phyloP scores from a whole-genome alignment of 2,329 filamentous ascomycete species.

The Fusarium goolgardi region DNA sequence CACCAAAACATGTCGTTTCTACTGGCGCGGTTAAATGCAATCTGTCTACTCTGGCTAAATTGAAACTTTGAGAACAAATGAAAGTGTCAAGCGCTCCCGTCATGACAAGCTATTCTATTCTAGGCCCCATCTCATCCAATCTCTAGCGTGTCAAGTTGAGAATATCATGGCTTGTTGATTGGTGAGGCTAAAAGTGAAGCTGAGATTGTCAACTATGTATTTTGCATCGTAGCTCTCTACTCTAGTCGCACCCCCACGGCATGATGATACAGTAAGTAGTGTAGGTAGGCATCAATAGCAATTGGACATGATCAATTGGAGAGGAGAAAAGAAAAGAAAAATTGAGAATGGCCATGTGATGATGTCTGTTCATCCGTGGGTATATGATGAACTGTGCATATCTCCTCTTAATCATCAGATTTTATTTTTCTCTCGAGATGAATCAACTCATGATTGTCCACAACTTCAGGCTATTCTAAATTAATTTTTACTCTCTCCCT shows the following conservation, averaged over 20 bases:
- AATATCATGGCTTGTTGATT: slow-evolving; percentile 33
- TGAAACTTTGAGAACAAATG: background rate
- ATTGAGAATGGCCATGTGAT: slow-evolving; percentile 26
- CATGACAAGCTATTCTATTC: slow-evolving; percentile 30
- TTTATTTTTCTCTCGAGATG: background rate
- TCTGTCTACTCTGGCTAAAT: slow-evolving; percentile 22
- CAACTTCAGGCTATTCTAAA: slow-evolving; percentile 26
- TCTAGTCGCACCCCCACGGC: background rate
- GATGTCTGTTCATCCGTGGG: slow-evolving; percentile 24
- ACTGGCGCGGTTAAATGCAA: slow-evolving; percentile 40
- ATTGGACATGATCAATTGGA: slow-evolving; percentile 6
- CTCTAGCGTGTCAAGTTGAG: slow-evolving; percentile 16
- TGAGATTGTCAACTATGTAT: background rate
- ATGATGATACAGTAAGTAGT: background rate
- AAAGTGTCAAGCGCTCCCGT: slow-evolving; percentile 35
- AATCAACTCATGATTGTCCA: slow-evolving; percentile 14
- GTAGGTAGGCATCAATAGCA: background rate
- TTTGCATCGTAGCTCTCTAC: background rate
- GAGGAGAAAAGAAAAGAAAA: background rate
- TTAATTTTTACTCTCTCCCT: background rate
- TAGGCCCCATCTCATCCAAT: background rate
- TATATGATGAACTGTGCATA: slow-evolving; percentile 43
- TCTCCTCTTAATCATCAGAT: slow-evolving; percentile 41
- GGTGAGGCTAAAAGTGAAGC: slow-evolving; percentile 32
- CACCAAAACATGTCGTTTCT: background rate